Conservation (phyloP, 371 early-diverging fungal genomes). For the Lichtheimia hyalospora region DNA sequence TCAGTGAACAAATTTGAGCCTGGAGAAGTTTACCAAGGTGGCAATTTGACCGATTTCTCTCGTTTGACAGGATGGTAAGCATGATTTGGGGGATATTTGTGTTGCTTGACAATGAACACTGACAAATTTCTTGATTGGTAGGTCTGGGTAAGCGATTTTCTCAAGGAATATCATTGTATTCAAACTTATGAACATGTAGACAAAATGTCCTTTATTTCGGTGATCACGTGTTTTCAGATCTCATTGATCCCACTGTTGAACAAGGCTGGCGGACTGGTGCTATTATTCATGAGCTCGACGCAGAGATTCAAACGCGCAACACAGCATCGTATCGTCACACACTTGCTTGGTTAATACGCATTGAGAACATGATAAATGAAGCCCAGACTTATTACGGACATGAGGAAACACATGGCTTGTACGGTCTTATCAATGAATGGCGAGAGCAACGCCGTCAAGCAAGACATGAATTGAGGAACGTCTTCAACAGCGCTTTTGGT, state of each 20-base stretch:
- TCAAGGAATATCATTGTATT: neutral
- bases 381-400: conserved; percentile 49
- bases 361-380: conserved; percentile 57
- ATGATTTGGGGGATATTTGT: neutral
- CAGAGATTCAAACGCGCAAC: conserved; percentile 57
- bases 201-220: conserved; percentile 69
- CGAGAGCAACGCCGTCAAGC: conserved; percentile 44
- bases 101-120: too few relatives aligned
- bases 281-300: conserved; percentile 61
- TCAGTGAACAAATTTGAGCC: conserved; percentile 51
- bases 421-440: conserved; percentile 49
- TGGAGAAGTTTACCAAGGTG: conserved; percentile 65
- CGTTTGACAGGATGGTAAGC: conserved; percentile 57
- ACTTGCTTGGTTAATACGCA: conserved; percentile 51
- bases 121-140: too few relatives aligned
- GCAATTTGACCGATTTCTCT: conserved; percentile 59
- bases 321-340: conserved; percentile 51
- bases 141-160: too few relatives aligned
- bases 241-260: conserved; percentile 63
- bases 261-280: conserved; percentile 76
- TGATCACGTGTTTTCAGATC: conserved; percentile 68
- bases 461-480: conserved; percentile 47
- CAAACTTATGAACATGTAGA: conserved; percentile 15
- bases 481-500: conserved; percentile 66
- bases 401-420: conserved; percentile 28